These are phyloP conservation scores for Sclerotinia minor DNA, from an alignment of 2,329 filamentous ascomycete genomes.

Conservation along the genomic window DNA sequence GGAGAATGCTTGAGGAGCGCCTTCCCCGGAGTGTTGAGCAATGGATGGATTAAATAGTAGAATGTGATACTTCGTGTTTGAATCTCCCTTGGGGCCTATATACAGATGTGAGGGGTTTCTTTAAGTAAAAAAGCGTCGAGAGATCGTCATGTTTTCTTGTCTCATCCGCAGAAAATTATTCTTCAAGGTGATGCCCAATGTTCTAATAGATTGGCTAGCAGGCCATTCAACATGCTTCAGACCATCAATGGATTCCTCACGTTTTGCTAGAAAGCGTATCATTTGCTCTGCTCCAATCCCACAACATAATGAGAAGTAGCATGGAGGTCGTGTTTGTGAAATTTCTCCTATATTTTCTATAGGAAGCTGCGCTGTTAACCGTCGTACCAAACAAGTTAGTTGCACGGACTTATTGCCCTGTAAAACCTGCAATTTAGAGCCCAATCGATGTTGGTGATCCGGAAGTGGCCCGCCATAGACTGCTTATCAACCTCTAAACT, in stretches of 20 bases:
- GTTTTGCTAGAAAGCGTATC: background rate
- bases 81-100: background rate
- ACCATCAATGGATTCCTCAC: background rate
- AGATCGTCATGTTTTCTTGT: too few relatives aligned
- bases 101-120: background rate
- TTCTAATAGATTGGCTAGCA: background rate
- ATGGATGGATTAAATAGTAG: background rate
- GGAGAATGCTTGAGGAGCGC: background rate
- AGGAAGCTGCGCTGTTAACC: background rate
- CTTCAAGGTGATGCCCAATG: background rate
- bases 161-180: background rate
- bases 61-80: background rate
- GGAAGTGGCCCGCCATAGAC: background rate
- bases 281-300: slow-evolving; percentile 2
- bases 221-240: background rate
- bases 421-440: background rate
- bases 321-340: slow-evolving; percentile 46
- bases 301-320: slow-evolving; percentile 43
- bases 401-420: background rate
- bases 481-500: background rate
- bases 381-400: background rate
- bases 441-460: background rate
- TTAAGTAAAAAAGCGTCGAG: background rate
- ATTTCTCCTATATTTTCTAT: slow-evolving; percentile 32
- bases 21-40: background rate